Evolutionary conservation across 768 basidiomycete species (phyloP).

Genomic region (Phaeotremella skinneri): DNA sequence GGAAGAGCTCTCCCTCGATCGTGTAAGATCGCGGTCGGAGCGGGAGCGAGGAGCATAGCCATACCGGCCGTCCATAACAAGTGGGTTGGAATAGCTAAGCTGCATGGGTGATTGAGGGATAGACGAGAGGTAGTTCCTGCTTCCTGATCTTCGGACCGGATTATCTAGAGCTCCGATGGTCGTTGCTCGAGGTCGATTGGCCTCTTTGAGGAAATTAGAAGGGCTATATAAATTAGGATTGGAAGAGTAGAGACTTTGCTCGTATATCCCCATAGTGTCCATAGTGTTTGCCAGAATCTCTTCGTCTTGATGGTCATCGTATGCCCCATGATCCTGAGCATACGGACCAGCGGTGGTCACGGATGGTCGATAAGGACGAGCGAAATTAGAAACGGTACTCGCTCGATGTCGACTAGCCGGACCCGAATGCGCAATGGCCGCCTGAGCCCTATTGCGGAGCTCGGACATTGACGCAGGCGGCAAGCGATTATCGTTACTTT

Average conservation of each 20-base stretch:
- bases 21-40: slow-evolving; percentile 14
- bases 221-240: slow-evolving; percentile 2
- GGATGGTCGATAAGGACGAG: slow-evolving; percentile 58
- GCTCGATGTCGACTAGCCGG: slow-evolving; percentile 75
- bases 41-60: slow-evolving; percentile 24
- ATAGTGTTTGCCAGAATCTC: not conserved
- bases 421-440: slow-evolving; percentile 79
- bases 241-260: slow-evolving; percentile 3
- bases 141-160: slow-evolving; percentile 19
- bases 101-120: slow-evolving; percentile 42
- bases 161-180: slow-evolving; percentile 49
- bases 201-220: slow-evolving; percentile 18
- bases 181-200: slow-evolving; percentile 48
- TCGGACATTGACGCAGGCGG: slow-evolving; percentile 80
- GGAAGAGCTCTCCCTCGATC: slow-evolving; percentile 23
- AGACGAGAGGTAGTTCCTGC: slow-evolving; percentile 24
- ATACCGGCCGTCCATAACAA: slow-evolving; percentile 9
- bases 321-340: slow-evolving; percentile 51
- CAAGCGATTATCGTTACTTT: slow-evolving; percentile 48
- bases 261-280: not conserved
- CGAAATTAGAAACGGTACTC: slow-evolving; percentile 91
- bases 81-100: slow-evolving; percentile 20
- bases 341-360: slow-evolving; percentile 59
- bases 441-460: slow-evolving; percentile 82
- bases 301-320: slow-evolving; percentile 6